Evolutionary conservation across 257 asterid genomes (phyloP).

Genomic region (Lantana camara): DNA sequence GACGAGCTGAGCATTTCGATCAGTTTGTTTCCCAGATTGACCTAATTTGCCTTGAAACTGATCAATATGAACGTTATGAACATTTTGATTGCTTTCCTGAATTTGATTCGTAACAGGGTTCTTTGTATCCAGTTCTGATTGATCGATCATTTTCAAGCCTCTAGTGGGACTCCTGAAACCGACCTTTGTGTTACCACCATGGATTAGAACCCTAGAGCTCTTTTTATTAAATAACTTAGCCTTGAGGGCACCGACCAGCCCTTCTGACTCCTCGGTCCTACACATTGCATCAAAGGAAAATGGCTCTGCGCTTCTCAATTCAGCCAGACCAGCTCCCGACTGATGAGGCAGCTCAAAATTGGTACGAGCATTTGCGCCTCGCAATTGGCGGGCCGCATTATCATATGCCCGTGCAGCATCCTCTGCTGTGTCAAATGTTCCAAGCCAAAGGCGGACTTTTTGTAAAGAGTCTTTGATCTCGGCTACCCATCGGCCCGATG

Average conservation of each 20-base stretch:
- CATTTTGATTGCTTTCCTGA: not conserved
- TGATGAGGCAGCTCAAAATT: constrained; percentile 62
- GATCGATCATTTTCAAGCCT: not conserved
- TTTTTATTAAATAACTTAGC: constrained; percentile 54
- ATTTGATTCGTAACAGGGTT: not conserved
- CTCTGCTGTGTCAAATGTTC: constrained; percentile 81
- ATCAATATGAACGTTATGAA: not conserved
- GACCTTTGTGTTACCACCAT: not conserved
- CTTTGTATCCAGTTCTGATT: not conserved
- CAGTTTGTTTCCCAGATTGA: too few relatives aligned
- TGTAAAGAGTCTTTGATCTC: constrained; percentile 86
- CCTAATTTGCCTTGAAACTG: not conserved
- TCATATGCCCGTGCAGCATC: constrained; percentile 89
- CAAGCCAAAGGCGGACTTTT: constrained; percentile 80
- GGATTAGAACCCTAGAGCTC: constrained; percentile 30
- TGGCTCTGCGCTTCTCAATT: constrained; percentile 42
- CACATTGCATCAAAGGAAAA: constrained; percentile 79
- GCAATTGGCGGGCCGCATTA: constrained; percentile 68
- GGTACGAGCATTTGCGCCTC: constrained; percentile 73
- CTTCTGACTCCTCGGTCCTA: constrained; percentile 60
- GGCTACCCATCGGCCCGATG: constrained; percentile 92
- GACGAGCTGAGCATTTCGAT: too few relatives aligned
- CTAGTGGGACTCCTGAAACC: not conserved
- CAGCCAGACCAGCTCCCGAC: not conserved
- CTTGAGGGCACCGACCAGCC: constrained; percentile 69